Evolutionary conservation across 768 basidiomycete genomes (phyloP).

Genomic region (Auricularia heimuer): DNA sequence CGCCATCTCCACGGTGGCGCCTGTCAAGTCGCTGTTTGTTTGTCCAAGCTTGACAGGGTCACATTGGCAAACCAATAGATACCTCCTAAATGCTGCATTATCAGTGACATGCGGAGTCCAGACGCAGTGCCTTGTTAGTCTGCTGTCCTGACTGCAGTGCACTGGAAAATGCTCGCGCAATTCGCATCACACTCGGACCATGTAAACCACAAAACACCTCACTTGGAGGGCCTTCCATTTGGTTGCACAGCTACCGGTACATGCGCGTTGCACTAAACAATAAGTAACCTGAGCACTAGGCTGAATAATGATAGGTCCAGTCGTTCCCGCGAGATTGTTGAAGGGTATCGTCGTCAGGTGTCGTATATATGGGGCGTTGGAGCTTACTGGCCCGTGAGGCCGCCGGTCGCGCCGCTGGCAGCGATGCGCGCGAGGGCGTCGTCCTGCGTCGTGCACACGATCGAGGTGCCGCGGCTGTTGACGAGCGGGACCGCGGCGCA

Average conservation of each 20-base stretch:
- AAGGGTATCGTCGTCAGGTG: not conserved
- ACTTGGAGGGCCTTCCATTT: not conserved
- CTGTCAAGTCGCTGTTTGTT: no score
- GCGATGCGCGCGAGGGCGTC: constrained; percentile 40
- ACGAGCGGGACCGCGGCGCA: constrained; percentile 46
- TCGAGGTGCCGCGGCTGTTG: constrained; percentile 37
- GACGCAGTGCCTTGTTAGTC: no score
- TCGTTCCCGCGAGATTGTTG: not conserved
- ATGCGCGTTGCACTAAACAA: not conserved
- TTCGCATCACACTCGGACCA: no score
- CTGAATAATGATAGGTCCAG: not conserved
- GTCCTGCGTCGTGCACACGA: constrained; percentile 41
- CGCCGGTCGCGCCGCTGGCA: constrained; percentile 35
- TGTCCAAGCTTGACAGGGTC: no score
- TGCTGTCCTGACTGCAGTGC: no score
- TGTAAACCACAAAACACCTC: not conserved
- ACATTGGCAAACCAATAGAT: no score
- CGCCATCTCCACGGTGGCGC: no score
- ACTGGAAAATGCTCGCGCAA: no score
- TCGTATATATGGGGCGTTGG: not conserved
- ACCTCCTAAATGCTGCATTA: no score
- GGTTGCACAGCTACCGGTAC: not conserved
- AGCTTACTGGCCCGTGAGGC: constrained; percentile 22
- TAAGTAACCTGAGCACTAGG: not conserved
- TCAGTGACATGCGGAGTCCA: no score